A percentile compares a stretch with the other conserved stretches of the same genome.
Conservation (phyloP, 768 basidiomycete genomes). For the Tulasnella sp. region DNA sequence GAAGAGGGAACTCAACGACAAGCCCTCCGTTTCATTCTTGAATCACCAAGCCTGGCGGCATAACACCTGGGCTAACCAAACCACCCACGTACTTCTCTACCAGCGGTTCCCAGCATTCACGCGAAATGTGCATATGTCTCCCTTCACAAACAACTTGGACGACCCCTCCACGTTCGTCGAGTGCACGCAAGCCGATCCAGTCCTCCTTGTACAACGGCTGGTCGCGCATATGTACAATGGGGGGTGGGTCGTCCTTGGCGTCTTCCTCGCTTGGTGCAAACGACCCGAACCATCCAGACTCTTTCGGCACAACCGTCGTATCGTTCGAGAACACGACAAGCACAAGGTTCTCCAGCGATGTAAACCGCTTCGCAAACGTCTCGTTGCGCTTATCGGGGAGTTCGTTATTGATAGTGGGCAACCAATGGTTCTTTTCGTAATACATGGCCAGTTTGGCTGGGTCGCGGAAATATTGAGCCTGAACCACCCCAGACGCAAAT, state of each 20-base stretch:
- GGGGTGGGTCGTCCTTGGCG: constrained; percentile 20
- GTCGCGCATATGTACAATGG: constrained; percentile 53
- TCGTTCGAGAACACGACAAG: constrained; percentile 64
- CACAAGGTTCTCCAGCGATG: constrained; percentile 50
- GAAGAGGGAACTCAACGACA: background rate
- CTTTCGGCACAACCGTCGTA: constrained; percentile 69
- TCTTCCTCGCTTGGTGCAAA: constrained; percentile 37
- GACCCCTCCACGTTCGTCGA: constrained; percentile 56
- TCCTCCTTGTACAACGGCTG: constrained; percentile 67
- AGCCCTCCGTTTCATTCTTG: background rate
- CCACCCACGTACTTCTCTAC: constrained; percentile 26
- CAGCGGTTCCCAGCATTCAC: constrained; percentile 45
- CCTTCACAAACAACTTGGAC: constrained; percentile 52
- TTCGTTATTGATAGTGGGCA: constrained; percentile 73
- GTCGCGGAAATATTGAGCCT: constrained; percentile 86
- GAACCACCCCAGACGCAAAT: background rate
- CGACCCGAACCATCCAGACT: constrained; percentile 78
- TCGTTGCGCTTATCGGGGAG: constrained; percentile 38
- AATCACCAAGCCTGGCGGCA: background rate
- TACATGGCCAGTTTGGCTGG: constrained; percentile 47
- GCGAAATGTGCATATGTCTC: constrained; percentile 59
- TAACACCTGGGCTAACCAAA: background rate
- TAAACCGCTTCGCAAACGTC: constrained; percentile 49
- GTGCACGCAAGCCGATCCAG: constrained; percentile 62
- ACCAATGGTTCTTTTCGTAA: constrained; percentile 48